Percentiles rank a stretch among this genome's conserved stretches.
These are phyloP conservation scores for Kluyveromyces dobzhanskii DNA, from an alignment of 805 yeast species.

Conservation along the genomic window DNA sequence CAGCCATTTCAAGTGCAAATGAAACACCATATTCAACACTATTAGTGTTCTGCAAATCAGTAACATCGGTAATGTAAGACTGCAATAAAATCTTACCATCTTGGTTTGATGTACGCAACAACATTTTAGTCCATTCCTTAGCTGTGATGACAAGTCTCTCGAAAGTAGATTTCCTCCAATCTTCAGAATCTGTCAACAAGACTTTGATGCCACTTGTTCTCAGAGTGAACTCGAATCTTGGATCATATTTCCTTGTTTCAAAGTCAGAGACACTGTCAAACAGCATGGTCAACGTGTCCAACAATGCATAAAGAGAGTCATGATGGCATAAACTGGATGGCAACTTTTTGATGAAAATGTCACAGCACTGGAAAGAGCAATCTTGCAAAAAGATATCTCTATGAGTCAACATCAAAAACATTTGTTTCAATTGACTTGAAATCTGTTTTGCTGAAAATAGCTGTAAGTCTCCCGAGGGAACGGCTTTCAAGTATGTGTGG, in stretches of 20 bases:
- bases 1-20: slow-evolving; percentile 86
- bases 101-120: slow-evolving; percentile 51
- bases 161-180: slow-evolving; percentile 70
- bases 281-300: slow-evolving; percentile 71
- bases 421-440: slow-evolving; percentile 60
- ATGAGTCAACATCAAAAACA: slow-evolving; percentile 69
- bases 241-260: slow-evolving; percentile 76
- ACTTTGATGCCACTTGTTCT: slow-evolving; percentile 32
- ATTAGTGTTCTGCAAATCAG: slow-evolving; percentile 30
- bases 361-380: slow-evolving; percentile 72
- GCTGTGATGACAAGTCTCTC: slow-evolving; percentile 50
- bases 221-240: slow-evolving; percentile 56
- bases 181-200: slow-evolving; percentile 53
- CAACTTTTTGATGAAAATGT: slow-evolving; percentile 49
- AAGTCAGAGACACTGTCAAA: slow-evolving; percentile 79
- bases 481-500: slow-evolving; percentile 44
- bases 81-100: slow-evolving; percentile 77
- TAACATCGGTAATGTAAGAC: slow-evolving; percentile 53
- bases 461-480: slow-evolving; percentile 45
- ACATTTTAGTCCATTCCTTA: slow-evolving; percentile 54
- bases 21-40: slow-evolving; percentile 72
- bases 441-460: slow-evolving; percentile 49
- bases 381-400: slow-evolving; percentile 66
- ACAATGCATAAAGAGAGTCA: slow-evolving; percentile 61
- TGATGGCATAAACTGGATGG: slow-evolving; percentile 79